Evolutionary conservation across 2,329 filamentous ascomycete genomes (phyloP), one percentile per base, ranked within the genome.

Genomic region (Penicillium hesseltinei): DNA sequence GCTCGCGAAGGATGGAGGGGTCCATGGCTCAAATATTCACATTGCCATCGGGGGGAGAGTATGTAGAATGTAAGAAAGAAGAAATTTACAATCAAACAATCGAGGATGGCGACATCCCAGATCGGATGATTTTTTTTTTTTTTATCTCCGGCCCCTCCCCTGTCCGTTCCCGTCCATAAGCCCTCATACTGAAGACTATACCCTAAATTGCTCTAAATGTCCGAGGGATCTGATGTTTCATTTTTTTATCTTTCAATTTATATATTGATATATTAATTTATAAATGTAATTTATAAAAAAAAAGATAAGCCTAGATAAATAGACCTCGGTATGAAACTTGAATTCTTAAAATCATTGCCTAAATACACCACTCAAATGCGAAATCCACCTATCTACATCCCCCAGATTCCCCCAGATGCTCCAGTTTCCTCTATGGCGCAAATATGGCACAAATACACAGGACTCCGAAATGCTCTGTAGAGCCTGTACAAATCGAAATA

Each of bases 1-100:
- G 78, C 72, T 88, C 85, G 60, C 77, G 76, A 57, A 76, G 65
- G 62, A 87, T 74, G 58, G 71, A 62, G 65, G 77, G 73, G 68
- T 83, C 78, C 70, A 79, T 74, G 50, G 46, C 65, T 46, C 19
- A 43, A 39, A 29, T 61, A 45, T 35, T 59, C 25, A 42, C 46
- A 54, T 52, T 21, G 13, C 15, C 31, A 40, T 25, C 2, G 43
- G 57, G 55, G 27, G 29, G 31, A 46, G 42, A 27, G 6, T 27
- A 19, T 39, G 10, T 39, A 51, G 23, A 42, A 50, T 31, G 25
- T 19, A 48, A 40, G 33, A 21, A 55, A 46, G 42, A 40, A 44
- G 39, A 46, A 29, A 23, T 48, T 35, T 35, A 35, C 40, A 61
- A 54, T 47, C 23, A 13, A 21, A 10, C 29, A 9, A 36, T 45